These are phyloP conservation scores for Pleurotus sapidus DNA, from an alignment of 768 basidiomycete genomes.

Conservation along the genomic window DNA sequence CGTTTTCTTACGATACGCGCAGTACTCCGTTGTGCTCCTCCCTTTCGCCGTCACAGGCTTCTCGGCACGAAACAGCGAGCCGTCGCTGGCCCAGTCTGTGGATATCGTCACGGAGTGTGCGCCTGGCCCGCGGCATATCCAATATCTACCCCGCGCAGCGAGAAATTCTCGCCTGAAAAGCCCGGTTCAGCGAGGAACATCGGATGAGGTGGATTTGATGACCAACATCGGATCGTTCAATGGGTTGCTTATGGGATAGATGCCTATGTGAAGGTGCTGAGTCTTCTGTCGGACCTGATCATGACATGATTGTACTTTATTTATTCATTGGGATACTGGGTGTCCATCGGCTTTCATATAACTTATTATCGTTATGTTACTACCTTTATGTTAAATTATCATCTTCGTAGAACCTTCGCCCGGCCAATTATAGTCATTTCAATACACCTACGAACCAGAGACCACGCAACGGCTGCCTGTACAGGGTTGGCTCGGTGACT, in stretches of 20 bases:
- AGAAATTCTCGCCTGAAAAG: neutral
- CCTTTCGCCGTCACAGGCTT: slow-evolving; percentile 21
- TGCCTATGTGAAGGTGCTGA: too few relatives aligned
- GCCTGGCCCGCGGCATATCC: slow-evolving; percentile 17
- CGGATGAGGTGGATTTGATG: neutral
- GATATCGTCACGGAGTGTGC: slow-evolving; percentile 23
- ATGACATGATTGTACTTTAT: too few relatives aligned
- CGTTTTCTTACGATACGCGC: neutral
- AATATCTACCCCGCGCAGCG: neutral
- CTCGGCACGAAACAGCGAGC: slow-evolving; percentile 2
- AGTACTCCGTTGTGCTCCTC: slow-evolving; percentile 20
- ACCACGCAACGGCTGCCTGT: too few relatives aligned
- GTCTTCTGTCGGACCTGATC: too few relatives aligned
- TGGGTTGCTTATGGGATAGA: neutral
- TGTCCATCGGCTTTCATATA: too few relatives aligned
- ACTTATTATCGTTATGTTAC: too few relatives aligned
- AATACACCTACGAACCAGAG: too few relatives aligned
- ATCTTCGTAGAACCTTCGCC: too few relatives aligned
- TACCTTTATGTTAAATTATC: too few relatives aligned
- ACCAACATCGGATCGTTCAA: neutral
- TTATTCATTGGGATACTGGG: too few relatives aligned
- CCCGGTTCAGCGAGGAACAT: neutral
- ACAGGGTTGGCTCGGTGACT: too few relatives aligned
- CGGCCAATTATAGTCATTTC: too few relatives aligned
- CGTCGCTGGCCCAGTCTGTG: slow-evolving; percentile 20